Evolutionary conservation across 805 yeast species (phyloP).

Genomic region (Kazachstania viticola): DNA sequence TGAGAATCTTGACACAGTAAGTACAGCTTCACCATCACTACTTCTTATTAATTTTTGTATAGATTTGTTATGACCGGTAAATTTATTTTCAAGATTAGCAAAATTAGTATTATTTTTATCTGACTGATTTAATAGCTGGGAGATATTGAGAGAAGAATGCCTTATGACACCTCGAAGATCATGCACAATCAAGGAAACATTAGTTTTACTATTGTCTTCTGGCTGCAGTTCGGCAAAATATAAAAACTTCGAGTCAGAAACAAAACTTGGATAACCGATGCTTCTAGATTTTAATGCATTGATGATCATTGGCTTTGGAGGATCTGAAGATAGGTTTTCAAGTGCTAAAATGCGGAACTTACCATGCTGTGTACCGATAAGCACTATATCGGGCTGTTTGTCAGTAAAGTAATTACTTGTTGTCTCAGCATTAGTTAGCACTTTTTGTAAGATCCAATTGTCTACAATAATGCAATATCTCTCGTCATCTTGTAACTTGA

Average conservation of each 20-base stretch:
- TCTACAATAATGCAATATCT: constrained; percentile 33
- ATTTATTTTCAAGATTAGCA: constrained; percentile 35
- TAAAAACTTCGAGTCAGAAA: constrained; percentile 24
- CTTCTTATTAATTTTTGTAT: constrained; percentile 58
- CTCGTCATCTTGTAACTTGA: constrained; percentile 22
- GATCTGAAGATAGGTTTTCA: constrained; percentile 39
- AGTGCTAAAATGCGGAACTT: constrained; percentile 34
- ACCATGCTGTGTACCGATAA: constrained; percentile 34
- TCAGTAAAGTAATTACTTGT: constrained; percentile 17
- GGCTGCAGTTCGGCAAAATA: constrained; percentile 29
- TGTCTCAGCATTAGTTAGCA: constrained; percentile 7
- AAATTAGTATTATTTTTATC: background rate
- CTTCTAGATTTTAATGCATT: constrained; percentile 26
- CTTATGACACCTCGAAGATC: constrained; percentile 32
- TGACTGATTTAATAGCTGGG: constrained; percentile 11
- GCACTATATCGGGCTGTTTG: constrained; percentile 31
- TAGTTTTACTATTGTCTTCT: constrained; percentile 13
- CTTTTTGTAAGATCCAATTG: constrained; percentile 26
- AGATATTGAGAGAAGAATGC: constrained; percentile 23
- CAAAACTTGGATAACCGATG: constrained; percentile 18
- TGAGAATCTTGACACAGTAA: constrained; percentile 47
- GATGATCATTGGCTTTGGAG: constrained; percentile 42
- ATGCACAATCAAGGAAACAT: constrained; percentile 35
- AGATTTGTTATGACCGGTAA: constrained; percentile 82
- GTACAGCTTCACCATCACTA: constrained; percentile 46